phyloP scores from a whole-genome alignment of 73 alveolate species.

The Paramecium sonneborni region DNA sequence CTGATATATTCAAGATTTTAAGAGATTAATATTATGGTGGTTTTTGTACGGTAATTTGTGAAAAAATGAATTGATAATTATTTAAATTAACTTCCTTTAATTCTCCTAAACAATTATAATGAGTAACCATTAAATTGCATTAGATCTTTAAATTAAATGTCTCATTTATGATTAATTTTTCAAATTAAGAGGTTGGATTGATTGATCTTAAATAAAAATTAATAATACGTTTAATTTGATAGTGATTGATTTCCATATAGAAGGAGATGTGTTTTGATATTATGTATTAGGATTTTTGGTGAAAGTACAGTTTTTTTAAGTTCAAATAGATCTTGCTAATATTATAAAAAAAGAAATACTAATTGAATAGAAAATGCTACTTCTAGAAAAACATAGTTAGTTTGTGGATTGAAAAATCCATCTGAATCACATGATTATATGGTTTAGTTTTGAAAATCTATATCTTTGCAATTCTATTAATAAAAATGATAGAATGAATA shows the following conservation, averaged over 20 bases:
- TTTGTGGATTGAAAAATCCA: neutral
- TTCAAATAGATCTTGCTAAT: neutral
- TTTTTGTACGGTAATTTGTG: neutral
- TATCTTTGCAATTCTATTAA: neutral
- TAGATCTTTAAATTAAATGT: neutral
- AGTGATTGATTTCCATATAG: neutral
- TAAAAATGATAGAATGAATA: neutral
- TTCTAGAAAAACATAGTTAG: neutral
- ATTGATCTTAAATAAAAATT: neutral
- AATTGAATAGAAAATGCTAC: neutral
- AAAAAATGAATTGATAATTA: neutral
- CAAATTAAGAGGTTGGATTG: neutral
- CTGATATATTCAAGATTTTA: neutral
- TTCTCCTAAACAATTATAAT: neutral
- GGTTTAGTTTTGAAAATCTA: neutral
- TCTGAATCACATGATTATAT: neutral
- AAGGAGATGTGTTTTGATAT: neutral
- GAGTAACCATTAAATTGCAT: neutral
- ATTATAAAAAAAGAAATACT: neutral
- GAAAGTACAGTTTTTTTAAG: neutral
- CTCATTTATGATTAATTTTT: neutral
- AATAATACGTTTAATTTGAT: neutral
- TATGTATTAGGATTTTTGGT: neutral
- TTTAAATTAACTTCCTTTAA: neutral
- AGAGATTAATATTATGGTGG: conserved; percentile 7